These are phyloP conservation scores for Aspergillus neotritici DNA, from an alignment of 2,329 filamentous ascomycete genomes.

Conservation along the genomic window DNA sequence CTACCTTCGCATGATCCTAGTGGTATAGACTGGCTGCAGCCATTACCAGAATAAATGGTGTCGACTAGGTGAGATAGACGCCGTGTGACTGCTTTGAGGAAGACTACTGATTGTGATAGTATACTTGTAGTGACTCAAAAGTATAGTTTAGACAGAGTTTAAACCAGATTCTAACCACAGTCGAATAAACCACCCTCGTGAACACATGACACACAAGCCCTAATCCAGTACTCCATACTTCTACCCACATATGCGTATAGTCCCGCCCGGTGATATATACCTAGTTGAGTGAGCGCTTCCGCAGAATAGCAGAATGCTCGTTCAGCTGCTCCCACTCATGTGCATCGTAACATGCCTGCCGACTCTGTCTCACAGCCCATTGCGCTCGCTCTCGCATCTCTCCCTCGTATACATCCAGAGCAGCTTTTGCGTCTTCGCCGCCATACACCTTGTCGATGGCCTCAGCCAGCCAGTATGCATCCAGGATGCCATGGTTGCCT, in stretches of 20 bases:
- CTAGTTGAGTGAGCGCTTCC: slow-evolving; percentile 14
- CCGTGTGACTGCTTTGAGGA: too few relatives aligned
- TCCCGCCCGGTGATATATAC: neutral
- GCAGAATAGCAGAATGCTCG: slow-evolving; percentile 25
- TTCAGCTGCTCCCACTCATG: slow-evolving; percentile 27
- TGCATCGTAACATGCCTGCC: slow-evolving; percentile 32
- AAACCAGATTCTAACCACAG: too few relatives aligned
- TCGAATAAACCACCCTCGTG: too few relatives aligned
- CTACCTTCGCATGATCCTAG: too few relatives aligned
- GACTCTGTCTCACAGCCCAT: slow-evolving; percentile 28
- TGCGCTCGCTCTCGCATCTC: slow-evolving; percentile 28
- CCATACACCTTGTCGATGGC: slow-evolving; percentile 16
- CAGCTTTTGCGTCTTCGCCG: slow-evolving; percentile 3
- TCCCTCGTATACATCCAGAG: slow-evolving; percentile 23
- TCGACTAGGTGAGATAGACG: too few relatives aligned
- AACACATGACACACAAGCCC: too few relatives aligned
- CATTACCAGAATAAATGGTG: too few relatives aligned
- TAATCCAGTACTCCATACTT: neutral
- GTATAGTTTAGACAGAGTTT: too few relatives aligned
- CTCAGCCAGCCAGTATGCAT: slow-evolving; percentile 18
- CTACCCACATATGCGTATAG: neutral
- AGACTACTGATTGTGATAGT: too few relatives aligned
- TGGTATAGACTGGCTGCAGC: too few relatives aligned
- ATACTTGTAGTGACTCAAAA: too few relatives aligned
- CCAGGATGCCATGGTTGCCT: slow-evolving; percentile 29